Percentiles rank a stretch among this genome's conserved stretches.
These are phyloP conservation scores for Candida pseudofarinosa DNA, from an alignment of 805 yeast genomes.

Conservation along the genomic window DNA sequence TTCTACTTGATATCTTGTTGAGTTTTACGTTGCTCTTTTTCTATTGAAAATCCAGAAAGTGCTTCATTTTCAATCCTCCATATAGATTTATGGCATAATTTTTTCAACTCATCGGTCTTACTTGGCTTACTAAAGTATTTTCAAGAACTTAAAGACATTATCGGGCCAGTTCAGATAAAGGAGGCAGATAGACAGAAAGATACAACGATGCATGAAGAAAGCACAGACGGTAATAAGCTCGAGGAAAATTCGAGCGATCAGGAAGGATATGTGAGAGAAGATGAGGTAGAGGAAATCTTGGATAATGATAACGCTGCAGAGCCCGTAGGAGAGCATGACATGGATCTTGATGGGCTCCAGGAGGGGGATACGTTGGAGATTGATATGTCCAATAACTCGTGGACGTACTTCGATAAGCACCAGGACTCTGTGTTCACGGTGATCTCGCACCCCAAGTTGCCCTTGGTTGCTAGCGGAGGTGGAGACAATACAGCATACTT, in stretches of 20 bases:
- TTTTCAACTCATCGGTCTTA: not conserved
- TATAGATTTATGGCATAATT: not conserved
- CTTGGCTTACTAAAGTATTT: not conserved
- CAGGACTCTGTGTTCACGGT: slow-evolving; percentile 81
- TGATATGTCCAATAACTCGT: slow-evolving; percentile 86
- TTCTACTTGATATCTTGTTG: too few species aligned
- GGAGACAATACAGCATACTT: slow-evolving; percentile 87
- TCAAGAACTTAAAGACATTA: too few species aligned
- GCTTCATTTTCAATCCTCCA: not conserved
- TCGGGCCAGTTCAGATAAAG: too few species aligned
- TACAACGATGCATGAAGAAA: not conserved
- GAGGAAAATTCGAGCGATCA: slow-evolving; percentile 4
- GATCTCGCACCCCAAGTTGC: slow-evolving; percentile 79
- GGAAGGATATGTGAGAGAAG: slow-evolving; percentile 24
- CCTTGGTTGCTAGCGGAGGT: slow-evolving; percentile 88
- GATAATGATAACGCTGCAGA: slow-evolving; percentile 24
- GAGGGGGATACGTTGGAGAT: slow-evolving; percentile 62
- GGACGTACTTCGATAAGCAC: slow-evolving; percentile 85
- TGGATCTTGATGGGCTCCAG: slow-evolving; percentile 29
- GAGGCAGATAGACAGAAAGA: not conserved
- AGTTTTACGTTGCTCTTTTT: not conserved
- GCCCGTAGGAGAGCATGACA: slow-evolving; percentile 26
- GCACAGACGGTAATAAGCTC: not conserved
- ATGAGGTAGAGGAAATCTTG: slow-evolving; percentile 34
- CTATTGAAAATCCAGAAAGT: not conserved